Evolutionary conservation across 768 basidiomycete species (phyloP).

Genomic region (Leccinum boreale): DNA sequence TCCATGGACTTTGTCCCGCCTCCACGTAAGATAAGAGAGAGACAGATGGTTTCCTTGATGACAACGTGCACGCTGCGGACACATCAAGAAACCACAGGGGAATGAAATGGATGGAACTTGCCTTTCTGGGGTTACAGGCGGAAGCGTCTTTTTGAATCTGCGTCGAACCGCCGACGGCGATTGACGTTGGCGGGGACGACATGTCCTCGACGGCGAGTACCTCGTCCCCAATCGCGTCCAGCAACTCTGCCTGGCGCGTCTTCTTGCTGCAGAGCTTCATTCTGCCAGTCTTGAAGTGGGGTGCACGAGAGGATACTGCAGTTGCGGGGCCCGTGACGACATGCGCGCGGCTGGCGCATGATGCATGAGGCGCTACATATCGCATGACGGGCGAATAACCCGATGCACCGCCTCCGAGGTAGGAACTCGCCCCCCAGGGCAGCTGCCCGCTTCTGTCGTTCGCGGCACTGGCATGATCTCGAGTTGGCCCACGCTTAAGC

Average conservation of each 20-base stretch:
- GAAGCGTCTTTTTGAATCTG: slow-evolving; percentile 51
- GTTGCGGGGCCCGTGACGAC: slow-evolving; percentile 40
- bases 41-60: slow-evolving; percentile 80
- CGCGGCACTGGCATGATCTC: slow-evolving; percentile 92
- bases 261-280: slow-evolving; percentile 98
- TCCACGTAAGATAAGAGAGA: slow-evolving; percentile 81
- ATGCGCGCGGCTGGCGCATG: slow-evolving; percentile 42
- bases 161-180: slow-evolving; percentile 38
- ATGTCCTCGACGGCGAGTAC: slow-evolving; percentile 52
- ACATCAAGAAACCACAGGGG: background rate
- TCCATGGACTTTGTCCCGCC: slow-evolving; percentile 90
- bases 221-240: slow-evolving; percentile 85
- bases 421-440: slow-evolving; percentile 48
- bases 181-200: slow-evolving; percentile 49
- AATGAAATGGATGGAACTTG: slow-evolving; percentile 24
- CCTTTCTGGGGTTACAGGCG: slow-evolving; percentile 76
- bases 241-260: slow-evolving; percentile 80
- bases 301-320: slow-evolving; percentile 48
- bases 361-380: slow-evolving; percentile 66
- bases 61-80: slow-evolving; percentile 72
- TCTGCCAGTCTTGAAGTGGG: slow-evolving; percentile 89
- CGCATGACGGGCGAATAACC: slow-evolving; percentile 73
- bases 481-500: slow-evolving; percentile 94
- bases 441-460: slow-evolving; percentile 80
- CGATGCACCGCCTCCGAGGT: slow-evolving; percentile 63